Evolutionary conservation across 176 grass and related monocot species (phyloP).

Genomic region (Triticum monococcum): DNA sequence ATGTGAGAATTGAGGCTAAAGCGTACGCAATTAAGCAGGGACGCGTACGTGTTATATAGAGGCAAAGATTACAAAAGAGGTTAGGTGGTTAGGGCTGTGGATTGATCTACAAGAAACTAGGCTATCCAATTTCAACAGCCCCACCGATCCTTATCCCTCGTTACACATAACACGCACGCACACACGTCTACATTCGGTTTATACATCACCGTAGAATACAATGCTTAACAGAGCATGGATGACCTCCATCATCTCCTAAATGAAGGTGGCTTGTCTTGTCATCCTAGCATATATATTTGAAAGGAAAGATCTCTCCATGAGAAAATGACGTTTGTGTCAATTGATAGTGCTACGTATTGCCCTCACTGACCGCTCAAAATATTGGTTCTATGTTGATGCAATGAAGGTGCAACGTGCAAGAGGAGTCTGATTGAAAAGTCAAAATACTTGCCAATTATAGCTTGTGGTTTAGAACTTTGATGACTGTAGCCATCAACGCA

Average conservation of each 20-base stretch:
- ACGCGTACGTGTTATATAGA: no score
- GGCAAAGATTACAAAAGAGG: no score
- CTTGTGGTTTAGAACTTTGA: background rate
- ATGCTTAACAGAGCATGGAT: background rate
- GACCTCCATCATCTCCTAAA: background rate
- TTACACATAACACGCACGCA: no score
- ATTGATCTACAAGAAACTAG: no score
- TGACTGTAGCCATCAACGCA: background rate
- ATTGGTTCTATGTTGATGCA: background rate
- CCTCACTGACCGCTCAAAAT: background rate
- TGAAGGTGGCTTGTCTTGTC: no score
- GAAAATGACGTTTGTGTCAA: background rate
- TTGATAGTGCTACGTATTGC: background rate
- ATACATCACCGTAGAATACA: no score
- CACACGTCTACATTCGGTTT: no score
- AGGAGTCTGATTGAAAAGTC: background rate
- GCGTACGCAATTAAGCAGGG: no score
- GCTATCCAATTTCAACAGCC: no score
- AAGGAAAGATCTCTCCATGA: background rate
- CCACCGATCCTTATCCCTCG: no score
- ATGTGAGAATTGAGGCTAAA: no score
- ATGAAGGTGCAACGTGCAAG: background rate
- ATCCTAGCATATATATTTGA: background rate
- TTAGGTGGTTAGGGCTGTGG: no score
- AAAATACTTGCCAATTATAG: background rate